Evolutionary conservation across 805 yeast genomes (phyloP).

Genomic region (Candida methanosorbosa): DNA sequence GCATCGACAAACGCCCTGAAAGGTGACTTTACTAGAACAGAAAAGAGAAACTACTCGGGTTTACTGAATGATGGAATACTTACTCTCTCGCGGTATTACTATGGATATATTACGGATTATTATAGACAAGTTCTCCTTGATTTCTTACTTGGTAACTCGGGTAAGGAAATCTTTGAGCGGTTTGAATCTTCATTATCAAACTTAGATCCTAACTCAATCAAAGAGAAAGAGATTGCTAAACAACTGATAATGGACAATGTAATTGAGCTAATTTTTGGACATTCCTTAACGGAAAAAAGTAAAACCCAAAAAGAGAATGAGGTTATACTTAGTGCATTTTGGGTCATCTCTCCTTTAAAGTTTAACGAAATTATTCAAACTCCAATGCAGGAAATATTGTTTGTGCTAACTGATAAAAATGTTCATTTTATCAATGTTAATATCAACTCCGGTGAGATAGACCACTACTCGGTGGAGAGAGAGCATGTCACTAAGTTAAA

Average conservation of each 20-base stretch:
- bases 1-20: constrained; percentile 49
- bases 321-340: no score
- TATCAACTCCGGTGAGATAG: constrained; percentile 10
- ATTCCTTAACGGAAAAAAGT: no score
- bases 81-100: constrained; percentile 32
- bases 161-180: constrained; percentile 26
- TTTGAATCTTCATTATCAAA: constrained; percentile 29
- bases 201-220: constrained; percentile 17
- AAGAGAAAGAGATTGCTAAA: constrained; percentile 8
- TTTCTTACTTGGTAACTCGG: constrained; percentile 28
- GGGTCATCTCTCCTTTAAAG: constrained; percentile 16
- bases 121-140: constrained; percentile 36
- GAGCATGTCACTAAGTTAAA: constrained; percentile 14
- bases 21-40: constrained; percentile 37
- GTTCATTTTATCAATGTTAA: constrained; percentile 17
- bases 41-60: constrained; percentile 32
- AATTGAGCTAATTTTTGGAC: constrained; percentile 9
- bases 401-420: constrained; percentile 16
- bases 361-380: constrained; percentile 6
- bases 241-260: constrained; percentile 9
- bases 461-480: constrained; percentile 10
- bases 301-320: no score
- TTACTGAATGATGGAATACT: constrained; percentile 31
- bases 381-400: constrained; percentile 13
- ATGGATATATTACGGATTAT: constrained; percentile 35